Percentiles rank a stretch among this genome's conserved stretches.
Conservation (phyloP, 163 green algal genomes). For the Chlamydomonas reinhardtii region DNA sequence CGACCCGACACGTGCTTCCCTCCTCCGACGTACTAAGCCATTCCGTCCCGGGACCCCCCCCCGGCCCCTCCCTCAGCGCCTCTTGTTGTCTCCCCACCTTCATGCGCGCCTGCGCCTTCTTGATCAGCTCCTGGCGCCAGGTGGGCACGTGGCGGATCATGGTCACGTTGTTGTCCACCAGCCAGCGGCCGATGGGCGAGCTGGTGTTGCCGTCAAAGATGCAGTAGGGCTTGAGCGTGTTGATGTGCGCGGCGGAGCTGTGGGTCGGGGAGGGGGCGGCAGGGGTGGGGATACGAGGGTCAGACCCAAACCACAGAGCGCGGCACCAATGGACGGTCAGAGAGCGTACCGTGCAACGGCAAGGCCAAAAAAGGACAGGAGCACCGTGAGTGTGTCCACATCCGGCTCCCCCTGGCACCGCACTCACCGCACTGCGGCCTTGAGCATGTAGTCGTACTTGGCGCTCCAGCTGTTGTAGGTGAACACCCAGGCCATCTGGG, state of each 20-base stretch:
- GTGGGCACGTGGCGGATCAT: slow-evolving; percentile 55
- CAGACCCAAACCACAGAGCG: not conserved
- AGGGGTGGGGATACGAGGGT: too few species aligned
- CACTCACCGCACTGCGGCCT: slow-evolving; percentile 53
- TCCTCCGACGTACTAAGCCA: too few species aligned
- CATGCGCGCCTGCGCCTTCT: slow-evolving; percentile 39
- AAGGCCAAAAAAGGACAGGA: too few species aligned
- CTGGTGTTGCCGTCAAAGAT: slow-evolving; percentile 58
- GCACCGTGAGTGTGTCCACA: too few species aligned
- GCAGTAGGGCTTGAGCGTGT: slow-evolving; percentile 59
- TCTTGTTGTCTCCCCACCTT: slow-evolving; percentile 52
- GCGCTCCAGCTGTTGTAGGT: slow-evolving; percentile 60
- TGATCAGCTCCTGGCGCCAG: slow-evolving; percentile 52
- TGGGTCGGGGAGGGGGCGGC: not conserved
- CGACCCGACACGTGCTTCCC: too few species aligned
- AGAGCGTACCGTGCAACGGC: too few species aligned
- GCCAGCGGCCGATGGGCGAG: slow-evolving; percentile 53
- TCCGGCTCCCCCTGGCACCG: too few species aligned
- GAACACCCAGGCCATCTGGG: slow-evolving; percentile 67
- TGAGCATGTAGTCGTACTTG: slow-evolving; percentile 69
- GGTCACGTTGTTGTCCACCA: slow-evolving; percentile 56
- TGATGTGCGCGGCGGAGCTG: slow-evolving; percentile 30
- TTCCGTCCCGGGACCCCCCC: too few species aligned
- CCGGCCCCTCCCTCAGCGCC: too few species aligned
- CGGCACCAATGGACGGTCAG: too few species aligned